phyloP scores from a whole-genome alignment of 2,329 filamentous ascomycete genomes.

The Aspergillus udagawae region DNA sequence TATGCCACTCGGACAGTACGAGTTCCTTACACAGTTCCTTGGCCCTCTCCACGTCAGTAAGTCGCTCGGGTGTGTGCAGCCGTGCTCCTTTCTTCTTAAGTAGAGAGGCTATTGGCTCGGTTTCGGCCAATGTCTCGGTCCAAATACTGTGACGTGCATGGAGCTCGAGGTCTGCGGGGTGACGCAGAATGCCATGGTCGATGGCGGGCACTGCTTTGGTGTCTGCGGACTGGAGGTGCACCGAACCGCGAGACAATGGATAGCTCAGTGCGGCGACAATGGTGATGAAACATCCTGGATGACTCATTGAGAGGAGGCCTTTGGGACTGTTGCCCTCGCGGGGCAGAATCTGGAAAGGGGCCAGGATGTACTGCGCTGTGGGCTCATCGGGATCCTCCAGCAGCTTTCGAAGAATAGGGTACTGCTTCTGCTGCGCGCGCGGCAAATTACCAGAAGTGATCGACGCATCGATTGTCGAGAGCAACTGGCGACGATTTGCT shows the following conservation, averaged over 20 bases:
- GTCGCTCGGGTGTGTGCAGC: conserved; percentile 5
- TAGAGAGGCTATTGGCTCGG: conserved; percentile 25
- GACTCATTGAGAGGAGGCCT: conserved; percentile 10
- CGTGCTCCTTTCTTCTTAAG: conserved; percentile 29
- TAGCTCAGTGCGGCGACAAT: conserved; percentile 23
- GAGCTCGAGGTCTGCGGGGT: conserved; percentile 43
- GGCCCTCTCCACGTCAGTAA: conserved; percentile 8
- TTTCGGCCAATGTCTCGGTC: conserved; percentile 28
- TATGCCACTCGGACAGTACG: conserved; percentile 21
- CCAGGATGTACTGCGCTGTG: conserved; percentile 17
- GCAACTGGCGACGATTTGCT: conserved; percentile 3
- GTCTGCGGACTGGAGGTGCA: conserved; percentile 40
- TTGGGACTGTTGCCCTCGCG: conserved; percentile 5
- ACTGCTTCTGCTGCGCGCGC: background rate
- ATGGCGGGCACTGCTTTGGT: conserved; percentile 34
- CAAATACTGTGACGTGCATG: conserved; percentile 34
- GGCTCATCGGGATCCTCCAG: conserved; percentile 13
- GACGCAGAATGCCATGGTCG: conserved; percentile 42
- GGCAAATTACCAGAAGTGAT: background rate
- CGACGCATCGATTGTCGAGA: background rate
- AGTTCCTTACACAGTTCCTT: conserved; percentile 17
- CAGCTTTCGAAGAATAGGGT: conserved; percentile 4
- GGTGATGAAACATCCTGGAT: conserved; percentile 16
- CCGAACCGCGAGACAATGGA: conserved; percentile 27
- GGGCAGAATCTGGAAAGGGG: conserved; percentile 16